Percentiles rank a stretch among this genome's conserved stretches.
phyloP scores from a whole-genome alignment of 805 yeast genomes.

The Scheffersomyces lignosus region DNA sequence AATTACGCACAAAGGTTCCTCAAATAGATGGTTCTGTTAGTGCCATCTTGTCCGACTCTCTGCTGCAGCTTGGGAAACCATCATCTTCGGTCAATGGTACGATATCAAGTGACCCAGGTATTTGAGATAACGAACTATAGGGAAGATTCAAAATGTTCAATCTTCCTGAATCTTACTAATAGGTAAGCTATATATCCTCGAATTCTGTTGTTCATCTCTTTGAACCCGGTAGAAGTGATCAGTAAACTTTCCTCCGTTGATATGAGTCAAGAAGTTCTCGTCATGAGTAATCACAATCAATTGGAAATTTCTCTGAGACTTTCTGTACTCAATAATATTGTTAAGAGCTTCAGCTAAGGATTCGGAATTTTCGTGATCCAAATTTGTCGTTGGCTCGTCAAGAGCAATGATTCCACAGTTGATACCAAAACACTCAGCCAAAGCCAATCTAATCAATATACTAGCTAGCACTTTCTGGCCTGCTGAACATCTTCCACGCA shows the following conservation, averaged over 20 bases:
- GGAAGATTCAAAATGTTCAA: no score
- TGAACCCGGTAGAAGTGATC: conserved; percentile 83
- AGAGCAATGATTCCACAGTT: conserved; percentile 94
- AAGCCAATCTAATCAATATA: conserved; percentile 83
- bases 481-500: conserved; percentile 98
- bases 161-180: conserved; percentile 39
- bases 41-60: neutral
- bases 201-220: conserved; percentile 78
- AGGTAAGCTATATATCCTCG: conserved; percentile 60
- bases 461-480: conserved; percentile 96
- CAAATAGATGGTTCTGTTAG: neutral
- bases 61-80: neutral
- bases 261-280: conserved; percentile 80
- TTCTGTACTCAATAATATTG: conserved; percentile 71
- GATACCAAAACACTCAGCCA: conserved; percentile 93
- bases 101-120: neutral
- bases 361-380: conserved; percentile 86
- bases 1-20: conserved; percentile 15
- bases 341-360: conserved; percentile 81
- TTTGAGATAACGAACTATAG: neutral
- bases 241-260: conserved; percentile 82
- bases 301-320: conserved; percentile 84
- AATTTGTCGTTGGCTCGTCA: conserved; percentile 97
- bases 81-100: neutral
- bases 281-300: conserved; percentile 95